Conservation (phyloP, 768 basidiomycete genomes). For the Amylocystis lapponica region DNA sequence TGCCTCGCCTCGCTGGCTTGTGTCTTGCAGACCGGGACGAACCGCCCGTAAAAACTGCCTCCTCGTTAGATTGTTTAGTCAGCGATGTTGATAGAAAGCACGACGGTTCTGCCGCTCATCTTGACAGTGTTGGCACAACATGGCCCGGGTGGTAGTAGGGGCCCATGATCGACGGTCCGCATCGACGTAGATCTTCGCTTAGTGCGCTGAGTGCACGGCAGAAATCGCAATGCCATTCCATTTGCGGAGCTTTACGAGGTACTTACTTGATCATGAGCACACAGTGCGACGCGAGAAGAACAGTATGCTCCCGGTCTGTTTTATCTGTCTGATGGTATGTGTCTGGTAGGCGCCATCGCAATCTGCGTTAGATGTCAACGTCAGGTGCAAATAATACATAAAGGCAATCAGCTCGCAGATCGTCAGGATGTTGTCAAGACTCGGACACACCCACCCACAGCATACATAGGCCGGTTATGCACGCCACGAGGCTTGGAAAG, state of each 20-base stretch:
- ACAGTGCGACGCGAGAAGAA: slow-evolving; percentile 84
- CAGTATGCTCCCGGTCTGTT: slow-evolving; percentile 76
- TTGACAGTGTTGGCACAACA: slow-evolving; percentile 70
- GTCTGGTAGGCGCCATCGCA: slow-evolving; percentile 82
- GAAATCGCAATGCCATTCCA: slow-evolving; percentile 87
- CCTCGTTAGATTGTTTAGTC: slow-evolving; percentile 51
- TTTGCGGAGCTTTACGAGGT: slow-evolving; percentile 86
- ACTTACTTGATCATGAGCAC: slow-evolving; percentile 89
- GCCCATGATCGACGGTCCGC: slow-evolving; percentile 95
- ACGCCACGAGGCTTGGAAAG: no score
- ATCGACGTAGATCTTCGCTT: slow-evolving; percentile 89
- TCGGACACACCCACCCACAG: no score
- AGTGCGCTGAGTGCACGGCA: slow-evolving; percentile 81
- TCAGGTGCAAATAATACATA: background rate
- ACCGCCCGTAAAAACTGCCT: slow-evolving; percentile 91
- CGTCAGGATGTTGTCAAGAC: slow-evolving; percentile 89
- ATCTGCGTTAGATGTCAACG: slow-evolving; percentile 39
- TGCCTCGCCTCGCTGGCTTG: slow-evolving; percentile 74
- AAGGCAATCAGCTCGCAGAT: slow-evolving; percentile 68
- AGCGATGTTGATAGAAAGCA: background rate
- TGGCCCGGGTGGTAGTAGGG: slow-evolving; percentile 88
- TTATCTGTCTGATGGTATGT: no score
- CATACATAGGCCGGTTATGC: no score
- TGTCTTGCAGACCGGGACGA: slow-evolving; percentile 88
- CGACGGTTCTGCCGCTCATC: slow-evolving; percentile 38